These are phyloP conservation scores for Suhomyces panamericanus DNA, from an alignment of 1,139 yeast genomes.

Conservation along the genomic window DNA sequence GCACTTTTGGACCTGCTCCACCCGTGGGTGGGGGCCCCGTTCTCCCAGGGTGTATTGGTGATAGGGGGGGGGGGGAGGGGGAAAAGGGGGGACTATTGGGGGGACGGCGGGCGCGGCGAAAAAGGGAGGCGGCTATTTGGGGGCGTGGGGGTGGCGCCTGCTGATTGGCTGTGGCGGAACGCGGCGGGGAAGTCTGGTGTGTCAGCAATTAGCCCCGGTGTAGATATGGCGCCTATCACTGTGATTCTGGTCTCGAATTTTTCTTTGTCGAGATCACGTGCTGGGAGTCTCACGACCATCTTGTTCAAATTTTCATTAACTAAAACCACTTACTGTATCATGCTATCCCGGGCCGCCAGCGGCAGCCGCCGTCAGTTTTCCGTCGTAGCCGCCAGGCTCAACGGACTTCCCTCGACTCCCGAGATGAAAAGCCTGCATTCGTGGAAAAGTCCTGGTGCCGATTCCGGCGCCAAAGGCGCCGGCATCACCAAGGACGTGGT, in stretches of 20 bases:
- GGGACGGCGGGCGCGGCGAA: not conserved
- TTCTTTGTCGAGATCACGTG: slow-evolving; percentile 13
- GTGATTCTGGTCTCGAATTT: slow-evolving; percentile 9
- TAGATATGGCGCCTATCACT: slow-evolving; percentile 4
- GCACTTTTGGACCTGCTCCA: too few species aligned
- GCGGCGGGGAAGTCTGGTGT: not conserved
- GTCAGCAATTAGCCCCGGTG: slow-evolving; percentile 4
- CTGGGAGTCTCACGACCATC: slow-evolving; percentile 3
- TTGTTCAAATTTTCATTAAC: slow-evolving; percentile 2
- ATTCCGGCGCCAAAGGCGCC: slow-evolving; percentile 4
- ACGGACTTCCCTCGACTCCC: slow-evolving; percentile 28
- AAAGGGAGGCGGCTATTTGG: not conserved
- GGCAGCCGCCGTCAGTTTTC: slow-evolving; percentile 10
- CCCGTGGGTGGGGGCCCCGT: too few species aligned
- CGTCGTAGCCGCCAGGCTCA: slow-evolving; percentile 7
- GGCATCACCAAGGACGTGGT: slow-evolving; percentile 26
- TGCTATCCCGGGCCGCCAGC: slow-evolving; percentile 2
- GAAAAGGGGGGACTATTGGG: not conserved
- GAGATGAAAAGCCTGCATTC: slow-evolving; percentile 35
- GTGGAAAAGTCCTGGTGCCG: slow-evolving; percentile 26
- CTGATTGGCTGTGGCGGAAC: not conserved
- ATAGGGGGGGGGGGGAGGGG: too few species aligned
- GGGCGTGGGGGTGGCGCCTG: not conserved
- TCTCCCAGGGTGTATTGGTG: too few species aligned
- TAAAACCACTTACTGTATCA: not conserved